Percentiles rank a stretch among this genome's conserved stretches.
Conservation (phyloP, 2,329 filamentous ascomycete genomes). For the Calonectria ilicicola region DNA sequence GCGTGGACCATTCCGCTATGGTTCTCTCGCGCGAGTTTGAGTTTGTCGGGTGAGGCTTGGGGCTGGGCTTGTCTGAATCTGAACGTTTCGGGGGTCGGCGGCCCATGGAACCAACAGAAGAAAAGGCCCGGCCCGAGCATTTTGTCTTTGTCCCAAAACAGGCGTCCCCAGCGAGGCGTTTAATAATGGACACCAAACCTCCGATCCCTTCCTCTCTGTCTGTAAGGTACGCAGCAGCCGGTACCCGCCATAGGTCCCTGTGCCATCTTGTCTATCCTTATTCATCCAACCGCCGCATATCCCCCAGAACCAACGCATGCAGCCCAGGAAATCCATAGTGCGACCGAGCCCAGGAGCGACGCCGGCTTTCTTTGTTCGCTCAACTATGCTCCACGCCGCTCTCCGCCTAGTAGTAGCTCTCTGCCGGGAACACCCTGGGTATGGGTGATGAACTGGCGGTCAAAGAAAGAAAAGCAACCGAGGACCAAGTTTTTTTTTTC, state of each 20-base stretch:
- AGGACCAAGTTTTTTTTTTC: constrained; percentile 9
- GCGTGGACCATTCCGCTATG: constrained; percentile 29
- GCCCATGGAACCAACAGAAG: constrained; percentile 30
- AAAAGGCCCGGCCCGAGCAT: constrained; percentile 41
- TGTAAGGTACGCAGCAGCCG: background rate
- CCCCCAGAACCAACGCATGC: constrained; percentile 5
- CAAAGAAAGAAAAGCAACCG: constrained; percentile 47
- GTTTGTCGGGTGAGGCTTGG: constrained; percentile 28
- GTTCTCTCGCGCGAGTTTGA: constrained; percentile 30
- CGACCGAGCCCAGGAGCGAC: constrained; percentile 12
- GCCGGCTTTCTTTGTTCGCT: constrained; percentile 19
- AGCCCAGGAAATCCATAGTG: constrained; percentile 8
- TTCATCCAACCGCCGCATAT: constrained; percentile 17
- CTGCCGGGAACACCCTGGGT: constrained; percentile 39
- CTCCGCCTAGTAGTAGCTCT: constrained; percentile 29
- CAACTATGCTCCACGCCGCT: constrained; percentile 37
- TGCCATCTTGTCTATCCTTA: background rate
- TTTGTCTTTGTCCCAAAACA: constrained; percentile 30
- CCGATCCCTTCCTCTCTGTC: constrained; percentile 8
- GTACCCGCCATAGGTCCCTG: constrained; percentile 3
- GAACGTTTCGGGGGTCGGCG: constrained; percentile 15
- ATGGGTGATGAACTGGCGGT: constrained; percentile 61
- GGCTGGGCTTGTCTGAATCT: constrained; percentile 18
- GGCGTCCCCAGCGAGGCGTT: constrained; percentile 2
- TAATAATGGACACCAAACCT: constrained; percentile 12